Evolutionary conservation across 176 grass and related monocot species (phyloP).

Genomic region (Urochloa ruziziensis): DNA sequence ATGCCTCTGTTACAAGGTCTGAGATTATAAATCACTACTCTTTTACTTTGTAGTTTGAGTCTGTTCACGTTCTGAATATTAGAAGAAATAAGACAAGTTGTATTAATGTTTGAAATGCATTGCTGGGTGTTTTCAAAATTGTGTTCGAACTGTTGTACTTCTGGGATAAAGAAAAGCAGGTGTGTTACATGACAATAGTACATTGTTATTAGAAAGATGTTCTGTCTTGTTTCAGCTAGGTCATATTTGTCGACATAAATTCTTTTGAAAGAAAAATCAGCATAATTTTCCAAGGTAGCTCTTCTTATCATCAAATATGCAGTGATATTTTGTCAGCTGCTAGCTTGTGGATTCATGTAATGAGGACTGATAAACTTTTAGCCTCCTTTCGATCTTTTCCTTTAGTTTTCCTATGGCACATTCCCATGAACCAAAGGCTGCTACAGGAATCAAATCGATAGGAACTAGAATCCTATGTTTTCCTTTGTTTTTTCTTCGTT

Average conservation of each 20-base stretch:
- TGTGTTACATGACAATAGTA: not conserved
- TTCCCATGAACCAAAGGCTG: too few relatives aligned
- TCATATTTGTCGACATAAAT: not conserved
- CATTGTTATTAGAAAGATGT: not conserved
- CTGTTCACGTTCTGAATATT: not conserved
- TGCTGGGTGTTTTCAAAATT: not conserved
- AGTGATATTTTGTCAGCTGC: constrained; percentile 1
- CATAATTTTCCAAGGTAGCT: not conserved
- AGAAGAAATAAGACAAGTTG: not conserved
- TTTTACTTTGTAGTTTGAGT: not conserved
- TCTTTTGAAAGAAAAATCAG: too few relatives aligned
- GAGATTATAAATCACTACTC: not conserved
- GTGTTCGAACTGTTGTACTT: not conserved
- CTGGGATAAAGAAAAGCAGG: not conserved
- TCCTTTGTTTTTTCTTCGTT: too few relatives aligned
- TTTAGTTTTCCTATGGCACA: too few relatives aligned
- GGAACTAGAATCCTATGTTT: too few relatives aligned
- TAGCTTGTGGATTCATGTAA: not conserved
- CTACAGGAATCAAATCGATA: too few relatives aligned
- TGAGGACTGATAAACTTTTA: too few relatives aligned
- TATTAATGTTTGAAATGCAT: constrained; percentile 1
- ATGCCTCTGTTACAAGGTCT: not conserved
- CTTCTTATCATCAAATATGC: not conserved
- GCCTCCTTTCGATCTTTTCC: too few relatives aligned
- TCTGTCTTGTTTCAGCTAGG: constrained; percentile 12